Evolutionary conservation across 2,329 filamentous ascomycete species (phyloP).

Genomic region (Colletotrichum sp.): DNA sequence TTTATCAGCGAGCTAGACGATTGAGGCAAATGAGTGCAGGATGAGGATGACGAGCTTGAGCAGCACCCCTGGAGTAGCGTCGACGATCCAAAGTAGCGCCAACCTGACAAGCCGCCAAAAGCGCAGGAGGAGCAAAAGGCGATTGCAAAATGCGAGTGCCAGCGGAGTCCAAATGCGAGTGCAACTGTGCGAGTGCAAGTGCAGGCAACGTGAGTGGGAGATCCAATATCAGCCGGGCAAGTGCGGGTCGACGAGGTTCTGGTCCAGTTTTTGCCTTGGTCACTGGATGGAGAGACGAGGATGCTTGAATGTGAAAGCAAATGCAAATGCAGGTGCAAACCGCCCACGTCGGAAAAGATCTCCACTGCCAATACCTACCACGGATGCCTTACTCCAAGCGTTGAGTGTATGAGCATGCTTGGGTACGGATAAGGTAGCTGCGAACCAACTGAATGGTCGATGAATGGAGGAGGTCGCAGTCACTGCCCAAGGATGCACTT

Average conservation of each 20-base stretch:
- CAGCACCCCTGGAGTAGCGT: constrained; percentile 1
- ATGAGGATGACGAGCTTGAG: constrained; percentile 2
- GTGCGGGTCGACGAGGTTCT: neutral
- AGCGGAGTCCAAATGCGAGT: neutral
- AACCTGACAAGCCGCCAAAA: constrained; percentile 8
- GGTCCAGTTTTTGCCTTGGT: neutral
- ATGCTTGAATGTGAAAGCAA: neutral
- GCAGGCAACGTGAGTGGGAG: neutral
- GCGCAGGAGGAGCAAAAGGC: neutral
- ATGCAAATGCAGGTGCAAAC: neutral
- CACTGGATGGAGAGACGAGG: neutral
- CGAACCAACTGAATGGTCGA: neutral
- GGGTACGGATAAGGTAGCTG: neutral
- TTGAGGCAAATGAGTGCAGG: neutral
- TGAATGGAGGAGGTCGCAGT: neutral
- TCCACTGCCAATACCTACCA: neutral
- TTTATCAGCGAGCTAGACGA: neutral
- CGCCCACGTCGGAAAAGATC: neutral
- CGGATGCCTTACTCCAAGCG: neutral
- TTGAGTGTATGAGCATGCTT: neutral
- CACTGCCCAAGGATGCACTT: neutral
- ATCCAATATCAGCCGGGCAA: neutral
- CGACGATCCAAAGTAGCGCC: constrained; percentile 3
- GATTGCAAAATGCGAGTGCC: neutral
- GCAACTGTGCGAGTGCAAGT: neutral